Conservation (phyloP, 2,329 filamentous ascomycete genomes). For the Stenocarpella maydis region DNA sequence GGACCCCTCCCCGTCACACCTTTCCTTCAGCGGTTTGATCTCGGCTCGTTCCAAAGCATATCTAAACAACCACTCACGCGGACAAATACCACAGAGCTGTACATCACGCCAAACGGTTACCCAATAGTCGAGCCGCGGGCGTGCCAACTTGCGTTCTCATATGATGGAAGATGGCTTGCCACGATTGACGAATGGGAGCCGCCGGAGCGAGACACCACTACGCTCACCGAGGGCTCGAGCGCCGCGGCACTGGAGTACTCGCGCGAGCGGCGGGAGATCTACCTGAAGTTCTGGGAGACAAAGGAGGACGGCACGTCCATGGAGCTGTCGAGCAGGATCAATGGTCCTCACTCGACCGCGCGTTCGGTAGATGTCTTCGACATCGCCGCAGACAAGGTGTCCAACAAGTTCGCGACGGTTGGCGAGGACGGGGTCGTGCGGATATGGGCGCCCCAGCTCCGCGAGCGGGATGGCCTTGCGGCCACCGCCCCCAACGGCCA, state of each 20-base stretch:
- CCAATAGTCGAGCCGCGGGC: slow-evolving; percentile 81
- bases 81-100: slow-evolving; percentile 85
- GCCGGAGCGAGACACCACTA: slow-evolving; percentile 71
- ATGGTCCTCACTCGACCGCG: slow-evolving; percentile 76
- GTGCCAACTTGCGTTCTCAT: slow-evolving; percentile 76
- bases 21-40: slow-evolving; percentile 84
- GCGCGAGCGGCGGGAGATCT: slow-evolving; percentile 71
- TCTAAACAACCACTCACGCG: slow-evolving; percentile 89
- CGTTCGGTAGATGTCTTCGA: slow-evolving; percentile 71
- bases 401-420: slow-evolving; percentile 81
- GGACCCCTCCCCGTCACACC: slow-evolving; percentile 59
- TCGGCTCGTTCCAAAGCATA: slow-evolving; percentile 79
- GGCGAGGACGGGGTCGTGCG: slow-evolving; percentile 82
- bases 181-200: slow-evolving; percentile 93
- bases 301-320: slow-evolving; percentile 66
- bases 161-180: slow-evolving; percentile 87
- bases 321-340: slow-evolving; percentile 82
- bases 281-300: slow-evolving; percentile 89
- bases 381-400: slow-evolving; percentile 74
- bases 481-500: slow-evolving; percentile 65
- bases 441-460: slow-evolving; percentile 80
- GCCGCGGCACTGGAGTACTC: slow-evolving; percentile 53
- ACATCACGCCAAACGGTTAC: slow-evolving; percentile 74
- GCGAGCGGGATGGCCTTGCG: slow-evolving; percentile 72
- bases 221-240: slow-evolving; percentile 55